Evolutionary conservation across 1,284 basidiomycete species (phyloP).

Genomic region (Malassezia nana): DNA sequence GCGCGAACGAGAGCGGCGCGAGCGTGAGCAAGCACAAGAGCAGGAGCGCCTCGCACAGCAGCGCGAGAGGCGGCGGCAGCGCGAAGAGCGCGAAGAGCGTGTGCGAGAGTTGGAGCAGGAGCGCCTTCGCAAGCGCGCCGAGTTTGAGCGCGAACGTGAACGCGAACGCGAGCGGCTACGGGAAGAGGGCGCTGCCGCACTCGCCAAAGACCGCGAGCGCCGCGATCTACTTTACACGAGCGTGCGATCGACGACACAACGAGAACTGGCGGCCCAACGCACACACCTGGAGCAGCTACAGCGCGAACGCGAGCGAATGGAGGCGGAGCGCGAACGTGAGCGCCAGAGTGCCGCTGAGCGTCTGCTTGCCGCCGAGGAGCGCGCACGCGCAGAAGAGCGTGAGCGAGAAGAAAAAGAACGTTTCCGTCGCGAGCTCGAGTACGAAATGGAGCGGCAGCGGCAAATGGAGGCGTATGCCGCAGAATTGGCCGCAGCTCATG

Average conservation of each 20-base stretch:
- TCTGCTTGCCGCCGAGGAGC: slow-evolving; percentile 1
- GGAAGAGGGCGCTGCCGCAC: slow-evolving; percentile 19
- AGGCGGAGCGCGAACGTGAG: slow-evolving; percentile 4
- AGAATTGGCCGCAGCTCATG: slow-evolving; percentile 13
- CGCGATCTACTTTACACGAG: slow-evolving; percentile 8
- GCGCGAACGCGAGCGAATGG: slow-evolving; percentile 6
- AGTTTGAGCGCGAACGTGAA: slow-evolving; percentile 12
- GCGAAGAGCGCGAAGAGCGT: slow-evolving; percentile 21
- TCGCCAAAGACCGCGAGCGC: slow-evolving; percentile 11
- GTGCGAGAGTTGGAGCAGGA: slow-evolving; percentile 7
- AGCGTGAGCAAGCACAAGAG: slow-evolving; percentile 3
- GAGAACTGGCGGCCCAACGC: slow-evolving; percentile 15
- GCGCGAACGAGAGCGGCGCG: slow-evolving; percentile 12
- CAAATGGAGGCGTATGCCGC: slow-evolving; percentile 13
- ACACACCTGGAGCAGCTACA: slow-evolving; percentile 10
- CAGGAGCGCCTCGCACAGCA: slow-evolving; percentile 13
- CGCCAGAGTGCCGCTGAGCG: slow-evolving; percentile 3
- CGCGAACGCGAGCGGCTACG: slow-evolving; percentile 20
- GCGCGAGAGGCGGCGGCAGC: slow-evolving; percentile 24
- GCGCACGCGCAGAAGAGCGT: slow-evolving; percentile 11
- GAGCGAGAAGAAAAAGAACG: slow-evolving; percentile 12
- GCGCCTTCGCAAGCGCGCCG: slow-evolving; percentile 9
- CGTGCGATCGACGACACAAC: slow-evolving; percentile 12
- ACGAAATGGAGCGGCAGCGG: slow-evolving; percentile 17
- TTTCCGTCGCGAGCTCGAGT: slow-evolving; percentile 16